A percentile compares a stretch with the other conserved stretches of the same genome.
These are phyloP conservation scores for Hyaloscypha bicolor DNA, from an alignment of 495 filamentous ascomycete genomes.

Conservation along the genomic window DNA sequence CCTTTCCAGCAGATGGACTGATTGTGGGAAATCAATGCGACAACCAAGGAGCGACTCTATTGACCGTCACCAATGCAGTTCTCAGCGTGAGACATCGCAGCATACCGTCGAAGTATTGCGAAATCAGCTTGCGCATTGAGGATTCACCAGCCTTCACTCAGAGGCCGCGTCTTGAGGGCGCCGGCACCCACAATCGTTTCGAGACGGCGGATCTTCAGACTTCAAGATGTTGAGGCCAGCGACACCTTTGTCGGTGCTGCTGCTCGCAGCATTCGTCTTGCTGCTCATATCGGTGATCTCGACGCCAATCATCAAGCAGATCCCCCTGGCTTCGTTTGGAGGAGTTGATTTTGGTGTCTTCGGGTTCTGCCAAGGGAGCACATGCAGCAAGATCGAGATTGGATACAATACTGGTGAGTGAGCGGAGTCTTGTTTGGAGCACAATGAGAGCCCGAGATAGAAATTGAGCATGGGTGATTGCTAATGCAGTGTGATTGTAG, in stretches of 20 bases:
- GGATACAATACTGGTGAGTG: slow-evolving; percentile 83
- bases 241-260: slow-evolving; percentile 85
- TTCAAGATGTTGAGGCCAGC: slow-evolving; percentile 77
- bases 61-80: slow-evolving; percentile 18
- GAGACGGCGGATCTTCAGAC: slow-evolving; percentile 12
- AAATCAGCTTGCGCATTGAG: slow-evolving; percentile 12
- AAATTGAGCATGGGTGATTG: neutral
- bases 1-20: neutral
- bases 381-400: slow-evolving; percentile 73
- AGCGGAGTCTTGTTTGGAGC: neutral
- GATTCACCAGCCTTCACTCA: neutral
- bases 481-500: slow-evolving; percentile 19
- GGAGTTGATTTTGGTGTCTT: slow-evolving; percentile 90
- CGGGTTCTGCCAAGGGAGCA: slow-evolving; percentile 70
- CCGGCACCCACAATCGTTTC: slow-evolving; percentile 27
- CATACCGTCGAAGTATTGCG: slow-evolving; percentile 17
- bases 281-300: slow-evolving; percentile 87
- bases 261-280: slow-evolving; percentile 82
- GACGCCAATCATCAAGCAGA: slow-evolving; percentile 85
- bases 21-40: slow-evolving; percentile 21
- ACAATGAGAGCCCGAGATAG: neutral
- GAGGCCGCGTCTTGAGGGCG: slow-evolving; percentile 35
- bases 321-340: slow-evolving; percentile 77
- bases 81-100: slow-evolving; percentile 13
- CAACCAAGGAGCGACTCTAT: slow-evolving; percentile 8